Base-by-base conservation (phyloP, 2,329 filamentous ascomycete species). In the Fusarium sp. region DNA sequence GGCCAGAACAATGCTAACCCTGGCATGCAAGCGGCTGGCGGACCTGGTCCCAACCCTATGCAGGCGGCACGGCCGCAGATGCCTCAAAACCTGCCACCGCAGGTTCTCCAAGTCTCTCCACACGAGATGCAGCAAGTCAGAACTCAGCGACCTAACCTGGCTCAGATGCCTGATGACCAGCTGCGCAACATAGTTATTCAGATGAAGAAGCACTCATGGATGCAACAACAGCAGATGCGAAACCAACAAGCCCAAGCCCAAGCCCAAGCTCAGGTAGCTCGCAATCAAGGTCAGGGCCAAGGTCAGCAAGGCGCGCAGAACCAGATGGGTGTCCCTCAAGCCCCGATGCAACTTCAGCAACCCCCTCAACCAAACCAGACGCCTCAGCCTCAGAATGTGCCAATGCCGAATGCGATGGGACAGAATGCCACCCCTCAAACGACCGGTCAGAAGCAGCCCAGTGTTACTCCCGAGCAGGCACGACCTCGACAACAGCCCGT, bases 261-360 rank as follows among this genome's bases (percentile, higher is more conserved):
- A 49, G 76, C 78, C 5, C 80, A 78, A 68, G 79, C 72, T 28
- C 79, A 76, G 60, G 76, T 77, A 15, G 76, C 75, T 17, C 80
- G 71, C 3, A 61, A 39, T 10, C 62, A 81, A 40, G 80, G 75
- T 6, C 81, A 80, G 51, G 57, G 31, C 42, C 57, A 49, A 28
- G 48, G 51, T 22, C 77, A 79, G 43, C 68, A 56, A 49, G 76
- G 77, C 36, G 76, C 75, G 6, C 77, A 81, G 62, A 78, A 77
- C 26, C 81, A 81, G 24, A 81, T 85, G 75, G 8, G 83, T 28
- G 76, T 79, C 5, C 84, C 84, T 50, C 85, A 83, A 66, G 81
- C 81, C 4, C 86, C 86, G 57, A 86, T 86, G 66, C 84, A 87
- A 60, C 78, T 87, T 10, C 87, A 87, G 62, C 86, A 86, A 60